A percentile compares a stretch with the other conserved stretches of the same genome.
Evolutionary conservation across 306 rosid species (phyloP).

Genomic region (Cicer cuneatum): DNA sequence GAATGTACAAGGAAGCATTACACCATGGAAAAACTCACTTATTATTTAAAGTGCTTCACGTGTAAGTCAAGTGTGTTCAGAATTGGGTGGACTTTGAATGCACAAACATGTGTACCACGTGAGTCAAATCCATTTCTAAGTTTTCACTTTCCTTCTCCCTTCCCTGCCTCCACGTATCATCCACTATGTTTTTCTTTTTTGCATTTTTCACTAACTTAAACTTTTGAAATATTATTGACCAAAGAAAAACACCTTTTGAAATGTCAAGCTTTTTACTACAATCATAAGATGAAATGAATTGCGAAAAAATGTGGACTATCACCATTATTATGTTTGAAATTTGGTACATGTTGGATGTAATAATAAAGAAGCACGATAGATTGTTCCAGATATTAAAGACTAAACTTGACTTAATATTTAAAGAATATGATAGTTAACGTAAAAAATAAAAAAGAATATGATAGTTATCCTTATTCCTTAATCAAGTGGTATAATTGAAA

Average conservation of each 20-base stretch:
- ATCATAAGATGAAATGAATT: background rate
- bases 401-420: too few relatives aligned
- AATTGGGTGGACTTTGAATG: slow-evolving; percentile 37
- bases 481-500: slow-evolving; percentile 35
- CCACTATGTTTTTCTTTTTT: background rate
- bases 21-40: background rate
- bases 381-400: too few relatives aligned
- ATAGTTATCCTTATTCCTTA: background rate
- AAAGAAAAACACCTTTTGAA: background rate
- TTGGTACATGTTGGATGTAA: background rate
- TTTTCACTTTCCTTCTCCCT: slow-evolving; percentile 27
- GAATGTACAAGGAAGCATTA: slow-evolving; percentile 27
- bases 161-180: slow-evolving; percentile 36
- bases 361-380: too few relatives aligned
- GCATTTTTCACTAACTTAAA: background rate
- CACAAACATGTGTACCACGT: slow-evolving; percentile 6
- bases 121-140: slow-evolving; percentile 13
- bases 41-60: slow-evolving; percentile 1
- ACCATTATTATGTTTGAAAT: background rate
- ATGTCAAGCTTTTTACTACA: background rate
- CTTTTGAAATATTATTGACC: too few relatives aligned
- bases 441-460: too few relatives aligned
- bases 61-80: slow-evolving; percentile 11
- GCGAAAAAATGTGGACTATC: background rate
- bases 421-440: too few relatives aligned